Conservation (phyloP, 1,284 basidiomycete genomes). For the Singerocomus inundabilis region DNA sequence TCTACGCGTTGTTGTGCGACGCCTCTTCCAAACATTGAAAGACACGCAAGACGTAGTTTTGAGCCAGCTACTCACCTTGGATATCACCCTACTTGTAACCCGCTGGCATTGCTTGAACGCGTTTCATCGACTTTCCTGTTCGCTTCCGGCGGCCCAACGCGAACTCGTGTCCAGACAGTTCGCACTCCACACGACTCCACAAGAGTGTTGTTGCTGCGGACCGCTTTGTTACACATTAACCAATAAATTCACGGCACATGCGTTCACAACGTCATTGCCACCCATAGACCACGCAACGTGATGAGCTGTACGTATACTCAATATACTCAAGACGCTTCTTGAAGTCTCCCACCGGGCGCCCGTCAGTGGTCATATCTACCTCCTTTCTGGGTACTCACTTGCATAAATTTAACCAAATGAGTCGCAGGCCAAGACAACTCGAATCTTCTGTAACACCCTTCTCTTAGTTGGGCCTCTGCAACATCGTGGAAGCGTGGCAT, state of each 20-base stretch:
- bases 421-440: not conserved
- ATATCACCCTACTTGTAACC: too few relatives aligned
- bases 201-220: not conserved
- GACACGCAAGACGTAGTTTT: too few relatives aligned
- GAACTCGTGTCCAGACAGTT: too few relatives aligned
- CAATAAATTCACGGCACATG: not conserved
- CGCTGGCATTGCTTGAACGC: too few relatives aligned
- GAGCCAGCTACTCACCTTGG: too few relatives aligned
- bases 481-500: not conserved
- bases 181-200: too few relatives aligned
- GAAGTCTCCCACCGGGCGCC: not conserved
- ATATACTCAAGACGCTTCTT: too few relatives aligned
- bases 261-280: not conserved
- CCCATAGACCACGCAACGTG: not conserved
- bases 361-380: not conserved
- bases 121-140: too few relatives aligned
- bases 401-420: not conserved
- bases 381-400: not conserved
- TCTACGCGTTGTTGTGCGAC: too few relatives aligned
- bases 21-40: too few relatives aligned
- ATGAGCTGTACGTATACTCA: too few relatives aligned
- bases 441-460: not conserved
- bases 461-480: not conserved
- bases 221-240: not conserved
- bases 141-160: too few relatives aligned